phyloP scores from a whole-genome alignment of 768 basidiomycete species.

The Termitomyces sp. region DNA sequence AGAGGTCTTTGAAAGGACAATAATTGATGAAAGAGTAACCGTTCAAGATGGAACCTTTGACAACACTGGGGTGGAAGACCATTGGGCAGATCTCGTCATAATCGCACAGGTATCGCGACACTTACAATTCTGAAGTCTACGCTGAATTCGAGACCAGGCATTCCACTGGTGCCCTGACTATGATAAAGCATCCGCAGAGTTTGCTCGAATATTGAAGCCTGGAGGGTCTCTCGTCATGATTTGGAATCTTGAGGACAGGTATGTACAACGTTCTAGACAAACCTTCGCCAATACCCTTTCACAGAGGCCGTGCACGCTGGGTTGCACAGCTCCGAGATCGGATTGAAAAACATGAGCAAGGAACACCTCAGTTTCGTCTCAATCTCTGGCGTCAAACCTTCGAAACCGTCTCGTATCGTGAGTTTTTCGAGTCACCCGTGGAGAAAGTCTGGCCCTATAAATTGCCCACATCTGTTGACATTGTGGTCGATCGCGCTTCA shows the following conservation, averaged over 20 bases:
- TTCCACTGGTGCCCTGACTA: conserved; percentile 93
- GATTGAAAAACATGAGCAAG: conserved; percentile 63
- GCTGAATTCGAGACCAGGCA: conserved; percentile 34
- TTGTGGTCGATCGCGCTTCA: conserved; percentile 57
- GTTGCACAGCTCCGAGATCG: conserved; percentile 65
- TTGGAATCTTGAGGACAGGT: conserved; percentile 92
- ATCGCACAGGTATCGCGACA: conserved; percentile 56
- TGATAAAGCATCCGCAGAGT: conserved; percentile 65
- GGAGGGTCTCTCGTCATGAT: conserved; percentile 66
- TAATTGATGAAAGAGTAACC: conserved; percentile 47
- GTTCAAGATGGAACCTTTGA: conserved; percentile 69
- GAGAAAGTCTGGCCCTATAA: conserved; percentile 51
- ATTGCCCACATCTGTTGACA: conserved; percentile 46
- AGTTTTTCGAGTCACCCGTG: conserved; percentile 52
- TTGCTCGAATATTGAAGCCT: conserved; percentile 75
- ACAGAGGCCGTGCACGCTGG: conserved; percentile 62
- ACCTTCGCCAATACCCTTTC: background rate
- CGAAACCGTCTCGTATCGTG: conserved; percentile 52
- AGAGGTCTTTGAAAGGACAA: conserved; percentile 51
- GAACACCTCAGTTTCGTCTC: conserved; percentile 79
- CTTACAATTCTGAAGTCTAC: background rate
- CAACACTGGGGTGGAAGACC: conserved; percentile 48
- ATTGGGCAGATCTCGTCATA: conserved; percentile 74
- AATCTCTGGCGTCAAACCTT: conserved; percentile 71
- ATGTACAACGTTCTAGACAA: conserved; percentile 1